phyloP scores from a whole-genome alignment of 768 basidiomycete genomes.

The Suillus brevipes region DNA sequence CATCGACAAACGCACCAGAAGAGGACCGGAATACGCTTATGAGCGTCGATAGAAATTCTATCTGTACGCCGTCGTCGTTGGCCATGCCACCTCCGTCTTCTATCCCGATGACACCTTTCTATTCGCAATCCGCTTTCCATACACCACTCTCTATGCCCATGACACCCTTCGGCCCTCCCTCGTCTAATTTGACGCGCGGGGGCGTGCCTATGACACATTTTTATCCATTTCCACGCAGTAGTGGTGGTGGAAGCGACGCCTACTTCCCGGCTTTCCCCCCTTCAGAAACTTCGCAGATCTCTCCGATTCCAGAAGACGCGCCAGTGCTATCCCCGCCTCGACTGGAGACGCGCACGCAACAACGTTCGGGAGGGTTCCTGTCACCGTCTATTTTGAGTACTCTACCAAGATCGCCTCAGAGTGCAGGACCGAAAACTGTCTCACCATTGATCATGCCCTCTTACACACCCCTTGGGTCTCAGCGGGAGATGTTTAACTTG shows the following conservation, averaged over 20 bases:
- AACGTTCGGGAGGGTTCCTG: not conserved
- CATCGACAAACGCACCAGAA: not conserved
- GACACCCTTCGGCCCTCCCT: slow-evolving; percentile 2
- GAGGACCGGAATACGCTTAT: not conserved
- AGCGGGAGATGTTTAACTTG: not conserved
- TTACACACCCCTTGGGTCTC: not conserved
- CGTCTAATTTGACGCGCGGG: not conserved
- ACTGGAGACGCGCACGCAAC: not conserved
- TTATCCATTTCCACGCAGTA: not conserved
- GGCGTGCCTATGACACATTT: not conserved
- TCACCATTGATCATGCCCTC: not conserved
- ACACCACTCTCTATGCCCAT: not conserved
- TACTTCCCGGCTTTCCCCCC: not conserved
- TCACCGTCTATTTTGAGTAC: not conserved
- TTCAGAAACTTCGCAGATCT: not conserved
- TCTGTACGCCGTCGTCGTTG: not conserved
- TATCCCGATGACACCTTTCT: not conserved
- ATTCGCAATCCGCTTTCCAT: not conserved
- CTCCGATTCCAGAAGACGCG: not conserved
- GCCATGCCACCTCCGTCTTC: not conserved
- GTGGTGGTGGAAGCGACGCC: not conserved
- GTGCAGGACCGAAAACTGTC: not conserved
- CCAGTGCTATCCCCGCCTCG: not conserved
- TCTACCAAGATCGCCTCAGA: not conserved
- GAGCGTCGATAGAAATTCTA: not conserved